These are phyloP conservation scores for Amaranthus palmeri DNA, from an alignment of 148 eudicot genomes.

Conservation along the genomic window DNA sequence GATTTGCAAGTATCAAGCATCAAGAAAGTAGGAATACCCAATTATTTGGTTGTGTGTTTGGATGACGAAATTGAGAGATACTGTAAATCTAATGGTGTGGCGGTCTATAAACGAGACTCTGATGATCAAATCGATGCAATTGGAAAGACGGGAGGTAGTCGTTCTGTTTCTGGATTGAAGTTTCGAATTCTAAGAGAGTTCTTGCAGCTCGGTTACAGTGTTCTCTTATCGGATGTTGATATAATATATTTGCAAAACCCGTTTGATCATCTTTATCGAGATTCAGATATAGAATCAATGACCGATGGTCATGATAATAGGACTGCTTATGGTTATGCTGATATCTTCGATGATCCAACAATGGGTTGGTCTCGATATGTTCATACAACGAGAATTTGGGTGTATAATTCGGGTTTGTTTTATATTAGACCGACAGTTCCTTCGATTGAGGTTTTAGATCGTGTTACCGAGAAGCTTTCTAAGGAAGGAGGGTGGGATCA, in stretches of 20 bases:
- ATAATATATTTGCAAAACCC: conserved; percentile 91
- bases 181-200: conserved; percentile 85
- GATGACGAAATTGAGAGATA: conserved; percentile 58
- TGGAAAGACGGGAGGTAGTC: conserved; percentile 63
- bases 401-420: conserved; percentile 88
- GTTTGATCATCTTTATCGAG: conserved; percentile 73
- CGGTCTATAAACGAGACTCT: conserved; percentile 72
- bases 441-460: conserved; percentile 82
- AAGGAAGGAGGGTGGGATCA: conserved; percentile 72
- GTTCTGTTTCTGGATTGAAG: conserved; percentile 80
- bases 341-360: conserved; percentile 81
- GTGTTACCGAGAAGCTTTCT: conserved; percentile 73
- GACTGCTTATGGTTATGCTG: conserved; percentile 86
- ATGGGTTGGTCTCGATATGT: conserved; percentile 99
- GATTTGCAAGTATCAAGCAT: conserved; percentile 58
- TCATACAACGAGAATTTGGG: conserved; percentile 97
- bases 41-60: conserved; percentile 76
- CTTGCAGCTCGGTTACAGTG: conserved; percentile 80
- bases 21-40: conserved; percentile 61
- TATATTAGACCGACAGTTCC: conserved; percentile 88
- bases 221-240: conserved; percentile 90
- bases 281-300: conserved; percentile 96
- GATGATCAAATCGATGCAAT: conserved; percentile 60
- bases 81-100: conserved; percentile 62
- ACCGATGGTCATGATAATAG: conserved; percentile 79